Base-by-base conservation (phyloP, 2,329 filamentous ascomycete species). In the Phaeosphaeriaceae sp. region DNA sequence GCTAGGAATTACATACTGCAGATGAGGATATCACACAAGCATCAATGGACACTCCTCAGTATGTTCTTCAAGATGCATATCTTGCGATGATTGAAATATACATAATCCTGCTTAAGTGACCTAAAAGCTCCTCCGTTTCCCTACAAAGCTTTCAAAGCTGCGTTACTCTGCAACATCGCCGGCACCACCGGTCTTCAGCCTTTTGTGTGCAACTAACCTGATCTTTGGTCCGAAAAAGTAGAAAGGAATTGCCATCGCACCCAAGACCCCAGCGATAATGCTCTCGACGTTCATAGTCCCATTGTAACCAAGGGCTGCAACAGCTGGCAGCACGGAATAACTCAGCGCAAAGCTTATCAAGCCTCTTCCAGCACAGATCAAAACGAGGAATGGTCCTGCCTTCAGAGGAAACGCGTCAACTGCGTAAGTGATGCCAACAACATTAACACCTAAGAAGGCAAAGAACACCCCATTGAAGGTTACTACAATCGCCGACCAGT, bases 321-420 rank as follows among this genome's bases (percentile, higher is more conserved):
- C 56, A 11, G 59, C 53, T 36, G 51, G 59, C 48, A 6, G 56
- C 40, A 1, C 59, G 56, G 44, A 59, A 61, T 3, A 56, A 59
- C 27, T 36, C 31, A 61, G 58, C 4, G 53, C 59, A 31, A 61
- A 61, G 31, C 59, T 56, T 15, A 61, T 61, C 21, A 61, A 61
- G 19, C 59, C 59, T 15, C 59, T 48, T 7, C 58, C 22, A 13
- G 59, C 58, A 47, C 59, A 61, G 22, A 61, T 61, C 24, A 61
- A 53, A 22, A 61, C 59, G 2, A 61, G 52, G 7, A 56, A 56
- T 5, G 59, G 56, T 48, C 59, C 59, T 59, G 7, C 59, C 56
- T 48, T 61, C 6, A 36, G 59, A 20, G 59, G 59, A 36, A 59
- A 61, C 7, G 56, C 56, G 27, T 61, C 59, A 52, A 61, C 59